Percentiles rank a stretch among this genome's conserved stretches.
Evolutionary conservation across 1,284 basidiomycete species (phyloP).

Genomic region (Ceratobasidium sp.): DNA sequence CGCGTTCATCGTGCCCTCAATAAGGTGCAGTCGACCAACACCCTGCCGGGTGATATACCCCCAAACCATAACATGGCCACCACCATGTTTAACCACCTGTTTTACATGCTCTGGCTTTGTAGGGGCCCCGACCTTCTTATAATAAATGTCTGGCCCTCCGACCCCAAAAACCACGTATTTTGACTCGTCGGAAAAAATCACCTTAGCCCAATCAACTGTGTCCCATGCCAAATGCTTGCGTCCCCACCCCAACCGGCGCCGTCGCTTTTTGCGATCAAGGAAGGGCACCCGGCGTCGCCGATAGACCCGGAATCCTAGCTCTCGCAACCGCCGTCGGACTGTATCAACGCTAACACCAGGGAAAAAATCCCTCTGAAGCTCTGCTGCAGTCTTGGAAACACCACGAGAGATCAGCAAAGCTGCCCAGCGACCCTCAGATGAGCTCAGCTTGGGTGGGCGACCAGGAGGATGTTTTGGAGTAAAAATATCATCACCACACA

Average conservation of each 20-base stretch:
- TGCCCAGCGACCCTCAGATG: not conserved
- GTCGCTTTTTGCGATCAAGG: not conserved
- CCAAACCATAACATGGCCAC: not conserved
- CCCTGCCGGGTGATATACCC: not conserved
- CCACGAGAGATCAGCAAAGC: constrained; percentile 10
- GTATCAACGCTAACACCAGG: not conserved
- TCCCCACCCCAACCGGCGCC: not conserved
- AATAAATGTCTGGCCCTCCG: not conserved
- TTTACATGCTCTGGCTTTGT: not conserved
- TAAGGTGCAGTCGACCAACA: not conserved
- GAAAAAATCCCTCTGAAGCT: not conserved
- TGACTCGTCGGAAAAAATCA: not conserved
- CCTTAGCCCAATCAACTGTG: not conserved
- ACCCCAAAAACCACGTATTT: not conserved
- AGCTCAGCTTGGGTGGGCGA: not conserved
- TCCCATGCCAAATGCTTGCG: not conserved
- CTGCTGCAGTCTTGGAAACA: not conserved
- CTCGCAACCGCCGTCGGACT: not conserved
- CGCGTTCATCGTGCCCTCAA: not conserved
- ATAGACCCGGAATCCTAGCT: not conserved
- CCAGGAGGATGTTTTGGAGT: not conserved
- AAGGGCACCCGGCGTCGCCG: not conserved
- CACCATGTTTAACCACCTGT: not conserved
- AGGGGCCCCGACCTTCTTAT: not conserved
- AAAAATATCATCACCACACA: constrained; percentile 10